Percentiles rank a stretch among this genome's conserved stretches.
These are phyloP conservation scores for Penicillium lividum DNA, from an alignment of 495 filamentous ascomycete genomes.

Conservation along the genomic window DNA sequence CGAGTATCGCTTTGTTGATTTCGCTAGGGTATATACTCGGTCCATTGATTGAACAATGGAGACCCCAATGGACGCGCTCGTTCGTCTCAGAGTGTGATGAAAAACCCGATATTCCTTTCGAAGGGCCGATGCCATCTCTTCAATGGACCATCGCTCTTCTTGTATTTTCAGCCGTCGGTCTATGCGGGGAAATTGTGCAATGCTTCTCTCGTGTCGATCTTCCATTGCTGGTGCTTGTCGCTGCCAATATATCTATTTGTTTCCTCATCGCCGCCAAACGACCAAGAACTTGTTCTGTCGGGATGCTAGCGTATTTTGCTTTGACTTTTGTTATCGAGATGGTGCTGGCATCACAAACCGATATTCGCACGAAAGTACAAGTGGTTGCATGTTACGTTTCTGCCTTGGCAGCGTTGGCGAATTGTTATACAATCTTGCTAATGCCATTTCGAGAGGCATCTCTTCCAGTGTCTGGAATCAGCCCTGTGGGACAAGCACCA, in stretches of 20 bases:
- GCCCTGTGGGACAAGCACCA: conserved; percentile 56
- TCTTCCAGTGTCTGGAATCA: conserved; percentile 61
- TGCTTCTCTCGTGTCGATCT: conserved; percentile 32
- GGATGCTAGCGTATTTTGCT: conserved; percentile 35
- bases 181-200: conserved; percentile 42
- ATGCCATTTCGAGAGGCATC: conserved; percentile 72
- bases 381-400: conserved; percentile 43
- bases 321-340: conserved; percentile 43
- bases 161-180: conserved; percentile 38
- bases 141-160: conserved; percentile 43
- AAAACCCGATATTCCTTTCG: conserved; percentile 28
- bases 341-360: conserved; percentile 31
- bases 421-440: conserved; percentile 55
- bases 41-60: conserved; percentile 27
- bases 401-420: conserved; percentile 41
- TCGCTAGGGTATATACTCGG: conserved; percentile 37
- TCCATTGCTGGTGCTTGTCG: conserved; percentile 31
- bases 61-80: conserved; percentile 51
- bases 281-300: conserved; percentile 45
- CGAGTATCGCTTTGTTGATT: conserved; percentile 40
- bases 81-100: conserved; percentile 49
- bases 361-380: conserved; percentile 25
- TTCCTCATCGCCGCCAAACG: conserved; percentile 49
- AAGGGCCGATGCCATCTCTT: conserved; percentile 28
- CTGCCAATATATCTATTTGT: conserved; percentile 25